Evolutionary conservation across 495 filamentous ascomycete genomes (phyloP).

Genomic region (Penicillium crystallinum): DNA sequence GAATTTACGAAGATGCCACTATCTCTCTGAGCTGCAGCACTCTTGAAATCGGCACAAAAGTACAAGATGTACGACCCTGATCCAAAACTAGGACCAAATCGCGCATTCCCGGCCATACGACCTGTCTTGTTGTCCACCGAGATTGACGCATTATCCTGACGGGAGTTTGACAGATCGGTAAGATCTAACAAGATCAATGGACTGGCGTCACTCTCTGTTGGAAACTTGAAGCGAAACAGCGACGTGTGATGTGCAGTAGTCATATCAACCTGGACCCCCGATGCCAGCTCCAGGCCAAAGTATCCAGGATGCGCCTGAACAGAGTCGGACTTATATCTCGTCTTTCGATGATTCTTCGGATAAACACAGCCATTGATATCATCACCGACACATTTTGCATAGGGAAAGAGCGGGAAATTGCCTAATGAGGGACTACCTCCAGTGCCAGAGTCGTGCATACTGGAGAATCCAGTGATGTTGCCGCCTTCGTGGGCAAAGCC

Average conservation of each 20-base stretch:
- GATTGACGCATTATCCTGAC: conserved; percentile 59
- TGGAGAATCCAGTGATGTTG: conserved; percentile 65
- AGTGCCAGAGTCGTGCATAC: conserved; percentile 71
- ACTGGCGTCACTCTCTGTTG: conserved; percentile 29
- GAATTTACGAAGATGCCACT: conserved; percentile 42
- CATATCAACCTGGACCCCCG: conserved; percentile 57
- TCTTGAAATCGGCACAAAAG: conserved; percentile 64
- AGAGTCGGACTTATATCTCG: conserved; percentile 42
- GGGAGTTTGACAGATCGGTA: conserved; percentile 61
- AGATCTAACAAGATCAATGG: conserved; percentile 66
- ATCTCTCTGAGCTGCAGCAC: conserved; percentile 39
- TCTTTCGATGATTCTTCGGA: conserved; percentile 50
- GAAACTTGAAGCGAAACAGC: conserved; percentile 61
- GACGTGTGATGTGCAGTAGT: conserved; percentile 59
- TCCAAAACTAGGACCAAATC: conserved; percentile 65
- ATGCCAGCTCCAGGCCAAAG: conserved; percentile 59
- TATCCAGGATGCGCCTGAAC: conserved; percentile 66
- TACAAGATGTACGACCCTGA: conserved; percentile 57
- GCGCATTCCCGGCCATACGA: conserved; percentile 62
- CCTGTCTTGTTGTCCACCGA: conserved; percentile 54
- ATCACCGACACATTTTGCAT: conserved; percentile 56
- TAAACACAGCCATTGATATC: conserved; percentile 63
- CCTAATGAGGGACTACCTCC: conserved; percentile 69
- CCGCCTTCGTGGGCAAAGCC: conserved; percentile 66
- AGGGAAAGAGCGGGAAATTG: conserved; percentile 71